A percentile compares a stretch with the other conserved stretches of the same genome.
phyloP scores from a whole-genome alignment of 1,284 basidiomycete genomes.

The Tremellales sp. region DNA sequence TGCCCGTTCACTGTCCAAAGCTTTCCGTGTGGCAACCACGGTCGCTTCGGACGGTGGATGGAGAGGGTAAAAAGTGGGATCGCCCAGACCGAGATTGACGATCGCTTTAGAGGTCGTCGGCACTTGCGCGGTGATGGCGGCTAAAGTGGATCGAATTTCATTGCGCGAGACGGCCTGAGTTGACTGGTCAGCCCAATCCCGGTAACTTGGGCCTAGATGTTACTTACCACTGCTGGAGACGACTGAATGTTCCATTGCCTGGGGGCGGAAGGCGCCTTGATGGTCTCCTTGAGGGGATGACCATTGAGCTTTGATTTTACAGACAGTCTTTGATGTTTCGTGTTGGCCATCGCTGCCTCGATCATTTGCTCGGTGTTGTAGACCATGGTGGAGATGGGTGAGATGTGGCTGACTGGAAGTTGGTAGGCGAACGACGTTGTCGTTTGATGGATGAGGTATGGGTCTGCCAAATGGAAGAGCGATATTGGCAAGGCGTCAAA shows the following conservation, averaged over 20 bases:
- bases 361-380: no score
- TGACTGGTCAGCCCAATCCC: not conserved
- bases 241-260: slow-evolving; percentile 31
- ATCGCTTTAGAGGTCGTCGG: slow-evolving; percentile 31
- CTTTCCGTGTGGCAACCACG: slow-evolving; percentile 31
- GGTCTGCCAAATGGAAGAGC: no score
- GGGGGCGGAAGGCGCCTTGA: slow-evolving; percentile 6
- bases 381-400: no score
- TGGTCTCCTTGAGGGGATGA: no score
- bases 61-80: slow-evolving; percentile 44
- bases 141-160: slow-evolving; percentile 36
- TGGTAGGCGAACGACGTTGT: no score
- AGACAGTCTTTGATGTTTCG: no score
- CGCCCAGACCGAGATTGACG: slow-evolving; percentile 49
- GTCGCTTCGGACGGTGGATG: slow-evolving; percentile 38
- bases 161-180: slow-evolving; percentile 29
- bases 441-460: no score
- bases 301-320: no score
- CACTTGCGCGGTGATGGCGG: slow-evolving; percentile 24
- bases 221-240: slow-evolving; percentile 32
- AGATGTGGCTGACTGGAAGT: no score
- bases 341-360: no score
- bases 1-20: slow-evolving; percentile 24
- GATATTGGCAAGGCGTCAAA: no score
- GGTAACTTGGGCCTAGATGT: no score